Base-by-base conservation (phyloP, 192 early-diverging fungal species). In the Rhizophagus prolifer region DNA sequence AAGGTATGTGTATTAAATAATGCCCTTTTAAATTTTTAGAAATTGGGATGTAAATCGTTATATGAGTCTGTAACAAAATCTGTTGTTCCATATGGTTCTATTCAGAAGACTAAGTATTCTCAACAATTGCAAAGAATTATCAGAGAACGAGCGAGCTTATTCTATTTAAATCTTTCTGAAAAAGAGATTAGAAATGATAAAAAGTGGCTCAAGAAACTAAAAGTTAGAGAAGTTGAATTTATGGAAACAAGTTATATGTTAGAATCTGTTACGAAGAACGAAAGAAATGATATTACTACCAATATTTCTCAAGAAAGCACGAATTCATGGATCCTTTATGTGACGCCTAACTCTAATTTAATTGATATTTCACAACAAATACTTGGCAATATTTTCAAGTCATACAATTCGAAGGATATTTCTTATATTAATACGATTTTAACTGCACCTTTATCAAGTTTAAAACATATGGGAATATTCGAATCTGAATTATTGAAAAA, bases 61-160 rank as follows among this genome's bases (percentile, higher is more conserved):
- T 88, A 89, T 21, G 83, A 75, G 64, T 86, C 89, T 47, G 93
- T 91, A 10, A 83, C 81, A 21, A 89, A 91, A 75, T 79, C 72
- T 2, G 86, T 77, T n/a, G 83, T 74, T 8, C 85, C 88, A 23
- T 64, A 78, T 19, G 93, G 92, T 5, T 78, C 79, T 21, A 72
- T 86, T 13, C 78, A 75, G 19, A 70, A 70, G 6, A 91, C 90
- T 0, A 67, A 78, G 0, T 70, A 82, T 41, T 84, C 91, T 21
- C 74, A 84, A 60, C 79, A 80, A 38, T 73, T 96, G 31, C 86
- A 92, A 67, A 77, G 85, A 50, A 65, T 91, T 25, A 94, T 97
- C 44, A 81, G 85, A n/a, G 87, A 94, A 75, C 89, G 95, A 1
- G 91, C 94, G 14, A 88, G 92, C 0, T 83, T 96, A 4, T 86